A percentile compares a stretch with the other conserved stretches of the same genome.
phyloP scores from a whole-genome alignment of 805 yeast species.

The Barnettozyma siamensis region DNA sequence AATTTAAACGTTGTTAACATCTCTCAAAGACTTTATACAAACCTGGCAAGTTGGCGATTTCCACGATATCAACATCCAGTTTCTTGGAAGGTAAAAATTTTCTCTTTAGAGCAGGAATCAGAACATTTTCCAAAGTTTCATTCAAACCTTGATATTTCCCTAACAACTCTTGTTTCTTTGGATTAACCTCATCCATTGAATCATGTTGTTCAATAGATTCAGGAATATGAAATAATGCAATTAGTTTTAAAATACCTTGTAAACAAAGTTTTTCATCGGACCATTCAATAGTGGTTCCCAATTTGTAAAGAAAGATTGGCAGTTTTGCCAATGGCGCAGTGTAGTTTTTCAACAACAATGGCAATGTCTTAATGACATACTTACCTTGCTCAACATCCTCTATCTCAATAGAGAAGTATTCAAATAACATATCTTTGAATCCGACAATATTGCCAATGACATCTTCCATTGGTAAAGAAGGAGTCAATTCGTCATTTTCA shows the following conservation, averaged over 20 bases:
- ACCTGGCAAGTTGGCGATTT: constrained; percentile 89
- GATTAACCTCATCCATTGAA: constrained; percentile 17
- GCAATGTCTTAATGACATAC: constrained; percentile 46
- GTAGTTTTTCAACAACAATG: constrained; percentile 62
- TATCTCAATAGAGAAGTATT: constrained; percentile 63
- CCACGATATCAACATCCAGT: constrained; percentile 54
- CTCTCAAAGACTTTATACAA: constrained; percentile 89
- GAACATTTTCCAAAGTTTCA: constrained; percentile 43
- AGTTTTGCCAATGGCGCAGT: constrained; percentile 58
- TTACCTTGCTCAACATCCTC: constrained; percentile 20
- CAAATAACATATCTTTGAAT: constrained; percentile 75
- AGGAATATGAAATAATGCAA: constrained; percentile 73
- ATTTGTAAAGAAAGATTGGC: constrained; percentile 56
- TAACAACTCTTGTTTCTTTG: constrained; percentile 21
- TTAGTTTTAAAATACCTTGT: constrained; percentile 54
- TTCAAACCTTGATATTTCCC: constrained; percentile 28
- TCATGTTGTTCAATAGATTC: constrained; percentile 36
- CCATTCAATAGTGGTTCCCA: constrained; percentile 60
- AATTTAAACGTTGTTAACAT: constrained; percentile 41
- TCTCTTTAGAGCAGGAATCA: constrained; percentile 63
- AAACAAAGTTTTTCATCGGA: constrained; percentile 64
- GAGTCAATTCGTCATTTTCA: constrained; percentile 12
- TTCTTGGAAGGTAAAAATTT: constrained; percentile 58
- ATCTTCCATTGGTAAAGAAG: constrained; percentile 22
- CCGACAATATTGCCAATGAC: constrained; percentile 28